Percentiles rank a stretch among this genome's conserved stretches.
phyloP scores from a whole-genome alignment of 768 basidiomycete genomes.

The Ramaria sp. region DNA sequence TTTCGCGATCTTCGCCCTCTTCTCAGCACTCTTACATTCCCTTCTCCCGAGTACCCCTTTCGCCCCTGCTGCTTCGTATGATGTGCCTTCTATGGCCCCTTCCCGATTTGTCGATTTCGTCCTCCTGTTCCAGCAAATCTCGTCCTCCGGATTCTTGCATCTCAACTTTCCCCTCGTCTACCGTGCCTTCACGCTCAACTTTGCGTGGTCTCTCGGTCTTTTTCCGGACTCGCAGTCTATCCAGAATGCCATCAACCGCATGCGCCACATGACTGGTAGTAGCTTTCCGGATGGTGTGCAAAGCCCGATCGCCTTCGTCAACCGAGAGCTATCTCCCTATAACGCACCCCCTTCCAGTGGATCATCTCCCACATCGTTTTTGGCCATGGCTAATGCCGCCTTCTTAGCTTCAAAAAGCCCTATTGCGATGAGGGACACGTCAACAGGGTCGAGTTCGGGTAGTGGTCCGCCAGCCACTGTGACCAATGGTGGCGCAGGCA shows the following conservation, averaged over 20 bases:
- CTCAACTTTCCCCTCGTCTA: slow-evolving; percentile 86
- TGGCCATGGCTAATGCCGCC: slow-evolving; percentile 6
- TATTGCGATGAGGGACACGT: background rate
- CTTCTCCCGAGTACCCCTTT: slow-evolving; percentile 23
- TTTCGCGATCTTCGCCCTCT: slow-evolving; percentile 48
- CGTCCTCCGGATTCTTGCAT: slow-evolving; percentile 63
- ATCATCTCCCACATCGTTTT: slow-evolving; percentile 11
- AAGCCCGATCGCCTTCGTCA: slow-evolving; percentile 63
- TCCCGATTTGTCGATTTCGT: slow-evolving; percentile 75
- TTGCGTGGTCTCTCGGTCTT: slow-evolving; percentile 80
- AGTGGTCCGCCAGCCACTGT: slow-evolving; percentile 26
- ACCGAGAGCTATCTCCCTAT: slow-evolving; percentile 74
- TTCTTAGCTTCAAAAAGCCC: background rate
- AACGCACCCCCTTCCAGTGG: slow-evolving; percentile 25
- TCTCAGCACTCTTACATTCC: slow-evolving; percentile 24
- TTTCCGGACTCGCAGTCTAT: slow-evolving; percentile 45
- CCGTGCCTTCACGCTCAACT: slow-evolving; percentile 73
- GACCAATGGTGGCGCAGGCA: slow-evolving; percentile 48
- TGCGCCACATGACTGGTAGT: slow-evolving; percentile 80
- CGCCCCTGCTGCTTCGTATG: slow-evolving; percentile 39
- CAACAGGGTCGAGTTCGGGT: slow-evolving; percentile 2
- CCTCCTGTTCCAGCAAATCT: slow-evolving; percentile 77
- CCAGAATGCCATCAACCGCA: slow-evolving; percentile 67
- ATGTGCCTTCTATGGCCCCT: slow-evolving; percentile 42
- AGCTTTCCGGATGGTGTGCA: slow-evolving; percentile 49